Evolutionary conservation across 805 yeast genomes (phyloP), one percentile per base, ranked within the genome.

Genomic region (Kluyveromyces dobzhanskii): DNA sequence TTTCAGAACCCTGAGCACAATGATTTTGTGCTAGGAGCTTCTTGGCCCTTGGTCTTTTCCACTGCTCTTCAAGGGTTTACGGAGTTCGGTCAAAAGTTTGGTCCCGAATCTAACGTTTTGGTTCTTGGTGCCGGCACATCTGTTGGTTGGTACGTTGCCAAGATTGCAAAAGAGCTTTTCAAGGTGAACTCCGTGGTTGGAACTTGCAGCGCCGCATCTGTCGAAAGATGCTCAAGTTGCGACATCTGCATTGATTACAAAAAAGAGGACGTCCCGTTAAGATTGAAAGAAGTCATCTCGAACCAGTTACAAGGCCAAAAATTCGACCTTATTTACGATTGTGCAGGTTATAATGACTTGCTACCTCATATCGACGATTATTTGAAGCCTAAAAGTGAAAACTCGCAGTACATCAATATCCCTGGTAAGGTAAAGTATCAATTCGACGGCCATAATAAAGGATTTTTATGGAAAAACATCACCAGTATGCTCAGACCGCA

Each of bases 41-140:
- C 85, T 1, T 71, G 73, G 60, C 82, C 85, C 0, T 59, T 80
- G 46, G 79, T 75, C 0, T 75, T 71, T 46, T 75, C 76, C 14
- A 80, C 94, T 3, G 88, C 90, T 0, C 67, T 52, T 46, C 54
- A 48, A 12, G 59, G 67, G 36, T 54, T 71, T 23, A 52, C 54
- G 7, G 42, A 50, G 5, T 47, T 50, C 19, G 53, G 54, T 3
- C 64, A 66, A 41, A 55, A 59, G 25, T 59, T 73, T 16, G 64
- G 62, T 28, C 64, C 65, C 9, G 59, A 63, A 12, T 64, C 75
- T 4, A 71, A 67, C 42, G 73, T 81, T 3, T 64, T 83, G 35
- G 69, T 85, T 16, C 62, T 82, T 34, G 95, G 95, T 28, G 90
- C 82, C 18, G 78, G 83, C 7, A 77, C 94, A 1, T 61, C 79